Conservation (phyloP, 495 filamentous ascomycete genomes). For the Daldinia caldariorum region DNA sequence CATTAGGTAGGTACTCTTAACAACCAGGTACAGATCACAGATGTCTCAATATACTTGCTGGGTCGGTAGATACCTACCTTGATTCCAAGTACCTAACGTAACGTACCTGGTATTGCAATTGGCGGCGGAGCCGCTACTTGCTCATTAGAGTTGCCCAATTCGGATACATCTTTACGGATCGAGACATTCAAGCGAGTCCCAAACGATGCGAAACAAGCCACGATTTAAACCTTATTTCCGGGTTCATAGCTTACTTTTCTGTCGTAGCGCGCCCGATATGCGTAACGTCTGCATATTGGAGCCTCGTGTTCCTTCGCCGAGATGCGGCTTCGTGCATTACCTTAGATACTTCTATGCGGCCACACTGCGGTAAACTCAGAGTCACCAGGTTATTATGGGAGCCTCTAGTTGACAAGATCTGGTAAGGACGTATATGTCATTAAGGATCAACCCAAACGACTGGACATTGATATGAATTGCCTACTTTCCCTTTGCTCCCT, state of each 20-base stretch:
- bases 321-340: constrained; percentile 8
- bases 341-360: neutral
- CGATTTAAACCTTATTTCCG: constrained; percentile 8
- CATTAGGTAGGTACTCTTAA: neutral
- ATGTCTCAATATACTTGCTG: constrained; percentile 5
- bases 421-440: neutral
- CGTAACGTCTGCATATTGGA: constrained; percentile 2
- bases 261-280: neutral
- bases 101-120: constrained; percentile 5
- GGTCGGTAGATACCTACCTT: neutral
- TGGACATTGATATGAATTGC: neutral
- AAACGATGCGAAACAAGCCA: constrained; percentile 5
- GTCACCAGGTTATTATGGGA: neutral
- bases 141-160: constrained; percentile 18
- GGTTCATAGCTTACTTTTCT: constrained; percentile 5
- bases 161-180: constrained; percentile 13
- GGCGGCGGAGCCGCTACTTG: constrained; percentile 3
- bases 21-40: neutral
- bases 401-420: neutral
- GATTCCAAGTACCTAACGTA: constrained; percentile 17
- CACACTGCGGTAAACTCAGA: neutral
- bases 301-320: constrained; percentile 13
- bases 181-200: neutral
- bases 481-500: neutral
- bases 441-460: neutral